Evolutionary conservation across 805 yeast genomes (phyloP).

Genomic region (Yarrowia osloensis): DNA sequence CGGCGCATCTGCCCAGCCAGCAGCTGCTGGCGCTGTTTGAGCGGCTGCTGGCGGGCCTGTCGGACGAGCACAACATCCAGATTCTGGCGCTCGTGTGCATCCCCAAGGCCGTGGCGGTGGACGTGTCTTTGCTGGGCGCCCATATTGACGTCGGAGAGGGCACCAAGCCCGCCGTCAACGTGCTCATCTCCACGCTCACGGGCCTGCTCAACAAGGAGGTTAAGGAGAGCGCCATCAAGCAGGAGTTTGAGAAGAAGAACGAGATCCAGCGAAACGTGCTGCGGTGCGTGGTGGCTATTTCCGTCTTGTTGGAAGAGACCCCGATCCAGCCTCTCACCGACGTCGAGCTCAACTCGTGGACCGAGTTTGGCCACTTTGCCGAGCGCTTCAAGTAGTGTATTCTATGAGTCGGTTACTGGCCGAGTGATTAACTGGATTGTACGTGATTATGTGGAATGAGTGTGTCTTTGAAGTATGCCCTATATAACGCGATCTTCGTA

Average conservation of each 20-base stretch:
- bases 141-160: neutral
- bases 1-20: constrained; percentile 38
- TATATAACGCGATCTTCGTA: too few relatives aligned
- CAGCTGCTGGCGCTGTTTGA: constrained; percentile 44
- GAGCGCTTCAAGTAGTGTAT: constrained; percentile 7
- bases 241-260: constrained; percentile 60
- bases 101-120: constrained; percentile 10
- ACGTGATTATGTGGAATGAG: too few relatives aligned
- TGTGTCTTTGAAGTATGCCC: too few relatives aligned
- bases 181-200: neutral
- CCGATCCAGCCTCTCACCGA: constrained; percentile 5
- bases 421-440: too few relatives aligned
- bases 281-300: neutral
- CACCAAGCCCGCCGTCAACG: constrained; percentile 1
- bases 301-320: neutral
- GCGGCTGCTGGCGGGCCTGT: constrained; percentile 54
- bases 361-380: neutral
- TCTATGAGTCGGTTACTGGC: too few relatives aligned
- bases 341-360: constrained; percentile 25
- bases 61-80: constrained; percentile 64
- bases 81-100: constrained; percentile 54
- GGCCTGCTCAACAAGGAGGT: constrained; percentile 37
- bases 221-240: constrained; percentile 65
- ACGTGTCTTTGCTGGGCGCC: constrained; percentile 2
- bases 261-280: constrained; percentile 41